phyloP scores from a whole-genome alignment of 2,329 filamentous ascomycete genomes.

The Metarhizium album region DNA sequence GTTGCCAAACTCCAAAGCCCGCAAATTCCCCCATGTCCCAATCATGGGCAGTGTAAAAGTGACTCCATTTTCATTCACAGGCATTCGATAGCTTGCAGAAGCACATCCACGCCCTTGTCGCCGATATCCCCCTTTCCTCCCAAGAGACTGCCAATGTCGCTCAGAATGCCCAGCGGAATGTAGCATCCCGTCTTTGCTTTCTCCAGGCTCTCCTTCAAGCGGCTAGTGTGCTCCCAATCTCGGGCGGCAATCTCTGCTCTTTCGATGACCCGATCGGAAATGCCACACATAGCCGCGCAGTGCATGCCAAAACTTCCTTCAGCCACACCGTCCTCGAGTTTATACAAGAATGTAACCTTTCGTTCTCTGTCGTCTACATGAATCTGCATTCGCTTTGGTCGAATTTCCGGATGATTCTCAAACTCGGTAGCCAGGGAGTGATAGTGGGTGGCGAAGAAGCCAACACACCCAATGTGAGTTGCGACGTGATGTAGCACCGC shows the following conservation, averaged over 20 bases:
- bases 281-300: constrained; percentile 96
- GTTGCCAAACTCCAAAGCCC: background rate
- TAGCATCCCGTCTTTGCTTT: constrained; percentile 68
- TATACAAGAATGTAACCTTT: constrained; percentile 94
- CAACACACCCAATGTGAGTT: constrained; percentile 82
- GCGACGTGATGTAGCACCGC: constrained; percentile 95
- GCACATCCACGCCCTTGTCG: constrained; percentile 44
- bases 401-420: constrained; percentile 75
- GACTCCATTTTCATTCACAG: constrained; percentile 26
- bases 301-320: constrained; percentile 99
- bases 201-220: constrained; percentile 80
- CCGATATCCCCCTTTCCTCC: constrained; percentile 43
- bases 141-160: constrained; percentile 73
- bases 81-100: constrained; percentile 49
- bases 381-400: constrained; percentile 84
- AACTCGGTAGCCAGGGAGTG: constrained; percentile 91
- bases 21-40: background rate
- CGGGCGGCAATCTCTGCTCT: constrained; percentile 78
- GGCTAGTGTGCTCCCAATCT: constrained; percentile 91
- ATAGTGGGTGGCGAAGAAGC: constrained; percentile 97
- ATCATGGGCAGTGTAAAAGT: constrained; percentile 2
- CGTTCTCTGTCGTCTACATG: constrained; percentile 76
- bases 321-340: constrained; percentile 83
- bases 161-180: constrained; percentile 75
- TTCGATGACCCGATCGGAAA: constrained; percentile 71